Percentiles rank a stretch among this genome's conserved stretches.
Evolutionary conservation across 768 basidiomycete species (phyloP).

Genomic region (Psilocybe cyanescens): DNA sequence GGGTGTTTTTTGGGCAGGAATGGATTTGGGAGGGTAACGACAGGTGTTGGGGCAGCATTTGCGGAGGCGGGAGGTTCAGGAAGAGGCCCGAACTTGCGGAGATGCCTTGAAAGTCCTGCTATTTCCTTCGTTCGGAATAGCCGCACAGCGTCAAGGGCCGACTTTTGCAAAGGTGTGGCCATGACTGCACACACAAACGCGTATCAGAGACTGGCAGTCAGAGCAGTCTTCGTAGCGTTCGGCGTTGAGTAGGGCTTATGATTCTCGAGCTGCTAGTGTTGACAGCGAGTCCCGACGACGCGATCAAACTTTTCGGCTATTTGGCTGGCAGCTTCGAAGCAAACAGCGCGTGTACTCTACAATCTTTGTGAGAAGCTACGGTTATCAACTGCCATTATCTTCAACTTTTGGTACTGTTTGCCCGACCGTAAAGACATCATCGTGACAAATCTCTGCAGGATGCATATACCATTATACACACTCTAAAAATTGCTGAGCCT

Average conservation of each 20-base stretch:
- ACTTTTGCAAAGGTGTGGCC: neutral
- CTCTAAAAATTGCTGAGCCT: no score
- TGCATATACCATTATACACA: no score
- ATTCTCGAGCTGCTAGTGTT: neutral
- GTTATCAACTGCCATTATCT: neutral
- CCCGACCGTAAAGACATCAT: no score
- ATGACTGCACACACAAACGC: neutral
- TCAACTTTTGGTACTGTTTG: neutral
- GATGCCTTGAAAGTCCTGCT: conserved; percentile 37
- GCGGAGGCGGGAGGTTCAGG: conserved; percentile 25
- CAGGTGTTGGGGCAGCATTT: conserved; percentile 8
- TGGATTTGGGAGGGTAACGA: conserved; percentile 58
- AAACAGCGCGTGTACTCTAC: conserved; percentile 5
- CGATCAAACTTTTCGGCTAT: conserved; percentile 14
- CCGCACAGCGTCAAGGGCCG: conserved; percentile 13
- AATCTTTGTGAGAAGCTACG: no score
- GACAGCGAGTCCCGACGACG: neutral
- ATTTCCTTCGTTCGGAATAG: conserved; percentile 39
- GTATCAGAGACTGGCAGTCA: no score
- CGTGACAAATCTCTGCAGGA: no score
- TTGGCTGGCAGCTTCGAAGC: conserved; percentile 10
- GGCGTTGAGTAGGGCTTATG: neutral
- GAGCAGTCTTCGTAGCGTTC: neutral
- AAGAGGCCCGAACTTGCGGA: conserved; percentile 40
- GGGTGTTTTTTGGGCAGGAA: conserved; percentile 69